phyloP scores from a whole-genome alignment of 768 basidiomycete species.

The Hericium coralloides region DNA sequence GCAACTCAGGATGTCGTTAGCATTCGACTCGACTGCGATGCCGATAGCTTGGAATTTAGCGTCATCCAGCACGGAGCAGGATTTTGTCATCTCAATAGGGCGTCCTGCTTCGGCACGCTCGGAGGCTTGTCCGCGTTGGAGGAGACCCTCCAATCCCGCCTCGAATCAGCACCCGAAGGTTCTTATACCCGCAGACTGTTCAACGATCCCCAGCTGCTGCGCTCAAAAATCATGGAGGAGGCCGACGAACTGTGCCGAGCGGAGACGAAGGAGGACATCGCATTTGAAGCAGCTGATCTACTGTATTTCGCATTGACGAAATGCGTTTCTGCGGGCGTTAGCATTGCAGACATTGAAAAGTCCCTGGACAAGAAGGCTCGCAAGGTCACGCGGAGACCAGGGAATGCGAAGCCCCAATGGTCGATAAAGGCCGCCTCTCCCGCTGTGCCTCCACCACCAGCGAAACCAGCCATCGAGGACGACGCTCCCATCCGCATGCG shows the following conservation, averaged over 20 bases:
- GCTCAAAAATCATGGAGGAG: conserved; percentile 96
- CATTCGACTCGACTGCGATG: conserved; percentile 87
- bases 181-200: conserved; percentile 90
- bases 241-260: conserved; percentile 93
- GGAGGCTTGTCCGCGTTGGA: conserved; percentile 80
- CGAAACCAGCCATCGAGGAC: conserved; percentile 13
- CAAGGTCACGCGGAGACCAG: conserved; percentile 79
- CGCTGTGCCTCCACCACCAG: conserved; percentile 13
- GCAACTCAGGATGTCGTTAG: conserved; percentile 81
- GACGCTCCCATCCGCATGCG: conserved; percentile 68
- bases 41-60: conserved; percentile 83
- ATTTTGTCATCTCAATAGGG: conserved; percentile 86
- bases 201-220: conserved; percentile 68
- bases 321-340: conserved; percentile 78
- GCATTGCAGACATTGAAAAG: conserved; percentile 72
- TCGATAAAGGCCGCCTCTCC: conserved; percentile 7
- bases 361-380: conserved; percentile 80
- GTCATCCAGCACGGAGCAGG: conserved; percentile 86
- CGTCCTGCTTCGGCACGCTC: conserved; percentile 82
- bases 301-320: conserved; percentile 86
- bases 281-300: conserved; percentile 93
- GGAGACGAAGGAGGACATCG: conserved; percentile 67
- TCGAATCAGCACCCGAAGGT: conserved; percentile 73
- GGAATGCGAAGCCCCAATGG: conserved; percentile 90
- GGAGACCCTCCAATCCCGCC: conserved; percentile 61